Conservation (phyloP, 306 rosid genomes). For the Prunus persica region Prunus_persica_NCBIv2 NC_034014.1:18114001-18114500, state of each 20-base stretch:
- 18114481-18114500: slow-evolving; percentile 3
- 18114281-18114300: background rate
- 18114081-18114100: slow-evolving; percentile 40
- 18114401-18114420: slow-evolving; percentile 55
- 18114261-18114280: background rate
- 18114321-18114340: background rate
- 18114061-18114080: slow-evolving; percentile 64
- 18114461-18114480: slow-evolving; percentile 29
- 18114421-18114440: slow-evolving; percentile 46
- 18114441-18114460: slow-evolving; percentile 63
- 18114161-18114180: background rate
- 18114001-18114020: slow-evolving; percentile 33
- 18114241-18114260: background rate
- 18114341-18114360: background rate
- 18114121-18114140: background rate
- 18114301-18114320: background rate
- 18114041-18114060: slow-evolving; percentile 54
- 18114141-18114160: background rate
- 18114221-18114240: background rate
- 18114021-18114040: slow-evolving; percentile 68
- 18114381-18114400: slow-evolving; percentile 29
- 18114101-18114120: background rate
- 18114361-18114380: background rate
- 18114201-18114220: background rate
- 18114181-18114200: background rate